Evolutionary conservation across 2,329 filamentous ascomycete species (phyloP).

Genomic region (Pestalotiopsis sp.): DNA sequence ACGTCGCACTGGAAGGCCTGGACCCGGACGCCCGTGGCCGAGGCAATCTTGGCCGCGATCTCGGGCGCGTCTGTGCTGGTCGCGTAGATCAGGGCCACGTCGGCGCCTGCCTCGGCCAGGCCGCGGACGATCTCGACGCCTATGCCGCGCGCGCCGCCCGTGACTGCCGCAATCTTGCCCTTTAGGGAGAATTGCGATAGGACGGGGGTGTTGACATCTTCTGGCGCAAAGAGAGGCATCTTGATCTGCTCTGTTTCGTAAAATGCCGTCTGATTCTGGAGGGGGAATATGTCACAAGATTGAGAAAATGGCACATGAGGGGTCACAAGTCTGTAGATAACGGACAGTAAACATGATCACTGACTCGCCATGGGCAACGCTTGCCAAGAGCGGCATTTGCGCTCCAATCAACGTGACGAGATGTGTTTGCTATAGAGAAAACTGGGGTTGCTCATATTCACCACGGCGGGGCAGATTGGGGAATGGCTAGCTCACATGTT

Average conservation of each 20-base stretch:
- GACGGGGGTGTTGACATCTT: conserved; percentile 9
- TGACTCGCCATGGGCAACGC: no score
- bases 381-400: no score
- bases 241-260: background rate
- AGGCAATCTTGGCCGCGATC: conserved; percentile 4
- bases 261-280: no score
- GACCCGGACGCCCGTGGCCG: background rate
- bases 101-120: conserved; percentile 61
- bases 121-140: conserved; percentile 61
- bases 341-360: no score
- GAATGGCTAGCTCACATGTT: no score
- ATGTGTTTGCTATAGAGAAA: no score
- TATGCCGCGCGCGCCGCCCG: conserved; percentile 60
- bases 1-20: background rate
- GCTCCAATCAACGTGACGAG: no score
- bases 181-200: conserved; percentile 51
- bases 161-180: conserved; percentile 59
- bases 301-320: no score
- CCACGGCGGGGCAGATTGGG: no score
- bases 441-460: no score
- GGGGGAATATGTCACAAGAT: no score
- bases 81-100: conserved; percentile 54
- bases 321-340: no score
- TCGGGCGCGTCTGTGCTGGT: background rate
- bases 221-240: background rate